Evolutionary conservation across 106 monocot species (phyloP).

Genomic region (Gastrodia elata): DNA sequence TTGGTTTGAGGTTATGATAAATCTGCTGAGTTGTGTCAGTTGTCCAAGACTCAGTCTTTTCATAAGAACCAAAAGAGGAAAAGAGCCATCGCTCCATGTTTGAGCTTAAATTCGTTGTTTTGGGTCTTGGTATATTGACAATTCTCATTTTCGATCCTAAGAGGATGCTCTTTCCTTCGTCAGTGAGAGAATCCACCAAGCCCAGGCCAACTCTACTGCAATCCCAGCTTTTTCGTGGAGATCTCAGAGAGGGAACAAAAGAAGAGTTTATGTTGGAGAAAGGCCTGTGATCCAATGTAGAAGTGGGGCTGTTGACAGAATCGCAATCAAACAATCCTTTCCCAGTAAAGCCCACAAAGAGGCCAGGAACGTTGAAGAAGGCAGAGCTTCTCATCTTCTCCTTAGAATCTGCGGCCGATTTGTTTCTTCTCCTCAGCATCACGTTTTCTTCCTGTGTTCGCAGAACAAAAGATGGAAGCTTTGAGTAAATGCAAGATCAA

Average conservation of each 20-base stretch:
- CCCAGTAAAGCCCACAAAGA: constrained; percentile 44
- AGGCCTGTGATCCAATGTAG: constrained; percentile 44
- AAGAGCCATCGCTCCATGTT: neutral
- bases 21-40: neutral
- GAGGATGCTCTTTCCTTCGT: constrained; percentile 26
- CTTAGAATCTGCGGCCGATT: constrained; percentile 8
- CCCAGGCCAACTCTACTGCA: constrained; percentile 44
- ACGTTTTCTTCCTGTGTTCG: neutral
- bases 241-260: constrained; percentile 29
- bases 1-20: neutral
- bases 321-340: constrained; percentile 32
- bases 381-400: constrained; percentile 13
- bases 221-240: constrained; percentile 46
- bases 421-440: constrained; percentile 47
- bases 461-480: neutral
- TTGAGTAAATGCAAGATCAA: neutral
- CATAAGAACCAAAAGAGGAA: constrained; percentile 9
- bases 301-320: constrained; percentile 63
- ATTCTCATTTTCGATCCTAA: constrained; percentile 26
- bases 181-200: constrained; percentile 41
- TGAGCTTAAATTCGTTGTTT: constrained; percentile 6
- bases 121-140: neutral
- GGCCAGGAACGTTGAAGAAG: constrained; percentile 47
- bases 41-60: constrained; percentile 7
- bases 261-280: constrained; percentile 30